Conservation (phyloP, 192 early-diverging fungal genomes). For the Mortierella claussenii region DNA sequence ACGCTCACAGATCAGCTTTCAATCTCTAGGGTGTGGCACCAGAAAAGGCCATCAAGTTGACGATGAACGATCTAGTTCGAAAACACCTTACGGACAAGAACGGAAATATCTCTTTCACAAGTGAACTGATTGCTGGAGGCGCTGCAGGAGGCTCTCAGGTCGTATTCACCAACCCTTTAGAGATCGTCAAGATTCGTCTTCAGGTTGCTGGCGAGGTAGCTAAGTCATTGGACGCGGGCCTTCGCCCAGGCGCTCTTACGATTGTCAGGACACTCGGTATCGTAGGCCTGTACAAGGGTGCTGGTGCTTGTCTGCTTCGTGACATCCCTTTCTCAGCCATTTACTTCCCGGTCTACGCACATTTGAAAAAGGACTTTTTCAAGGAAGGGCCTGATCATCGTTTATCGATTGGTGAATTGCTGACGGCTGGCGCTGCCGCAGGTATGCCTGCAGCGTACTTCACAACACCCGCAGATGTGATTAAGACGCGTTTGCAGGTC, state of each 20-base stretch:
- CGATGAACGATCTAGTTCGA: constrained; percentile 94
- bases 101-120: constrained; percentile 78
- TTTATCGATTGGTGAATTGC: constrained; percentile 70
- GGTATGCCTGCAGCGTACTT: constrained; percentile 98
- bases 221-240: constrained; percentile 55
- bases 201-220: constrained; percentile 87
- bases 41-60: constrained; percentile 98
- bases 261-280: constrained; percentile 94
- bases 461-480: constrained; percentile 97
- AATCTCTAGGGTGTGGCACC: constrained; percentile 82
- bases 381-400: constrained; percentile 81
- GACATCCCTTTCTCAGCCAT: constrained; percentile 98
- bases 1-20: background rate
- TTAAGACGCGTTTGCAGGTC: constrained; percentile 97
- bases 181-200: constrained; percentile 98
- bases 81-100: constrained; percentile 70
- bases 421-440: constrained; percentile 90
- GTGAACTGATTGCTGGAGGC: constrained; percentile 88
- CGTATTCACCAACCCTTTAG: constrained; percentile 96
- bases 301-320: constrained; percentile 91
- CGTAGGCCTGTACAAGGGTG: constrained; percentile 94
- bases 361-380: constrained; percentile 93
- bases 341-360: constrained; percentile 97
- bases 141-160: constrained; percentile 89
- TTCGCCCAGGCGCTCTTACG: constrained; percentile 78